These are phyloP conservation scores for Canna indica DNA, from an alignment of 176 grass and related monocot genomes.

Conservation along the genomic window DNA sequence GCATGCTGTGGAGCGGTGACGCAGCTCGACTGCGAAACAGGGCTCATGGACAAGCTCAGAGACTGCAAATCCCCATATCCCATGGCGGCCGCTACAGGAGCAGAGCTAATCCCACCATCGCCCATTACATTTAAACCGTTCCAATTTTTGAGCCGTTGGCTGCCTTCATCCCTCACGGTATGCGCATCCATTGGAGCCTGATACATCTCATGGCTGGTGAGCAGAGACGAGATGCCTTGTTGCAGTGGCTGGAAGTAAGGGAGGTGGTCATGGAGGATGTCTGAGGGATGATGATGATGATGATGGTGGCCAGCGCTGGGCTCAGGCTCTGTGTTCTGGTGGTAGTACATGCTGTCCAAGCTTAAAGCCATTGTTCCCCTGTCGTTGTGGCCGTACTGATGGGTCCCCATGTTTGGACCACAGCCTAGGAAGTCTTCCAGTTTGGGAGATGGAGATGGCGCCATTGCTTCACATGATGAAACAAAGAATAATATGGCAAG, in stretches of 20 bases:
- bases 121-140: background rate
- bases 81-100: slow-evolving; percentile 10
- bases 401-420: slow-evolving; percentile 38
- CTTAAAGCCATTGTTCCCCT: slow-evolving; percentile 65
- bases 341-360: slow-evolving; percentile 73
- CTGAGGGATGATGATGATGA: background rate
- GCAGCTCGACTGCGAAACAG: slow-evolving; percentile 69
- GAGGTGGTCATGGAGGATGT: slow-evolving; percentile 1
- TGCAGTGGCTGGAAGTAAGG: slow-evolving; percentile 45
- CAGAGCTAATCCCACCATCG: background rate
- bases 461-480: slow-evolving; percentile 36
- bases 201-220: slow-evolving; percentile 51
- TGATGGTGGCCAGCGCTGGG: slow-evolving; percentile 4
- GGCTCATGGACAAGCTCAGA: slow-evolving; percentile 83
- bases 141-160: slow-evolving; percentile 23
- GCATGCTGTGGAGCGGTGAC: slow-evolving; percentile 39
- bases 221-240: slow-evolving; percentile 28
- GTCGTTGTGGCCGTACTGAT: slow-evolving; percentile 31
- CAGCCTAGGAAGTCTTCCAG: slow-evolving; percentile 91
- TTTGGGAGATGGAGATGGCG: slow-evolving; percentile 62
- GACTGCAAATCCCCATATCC: slow-evolving; percentile 42
- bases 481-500: slow-evolving; percentile 7
- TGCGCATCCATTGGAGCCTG: slow-evolving; percentile 31
- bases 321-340: slow-evolving; percentile 18
- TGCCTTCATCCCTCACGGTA: slow-evolving; percentile 5